phyloP scores from a whole-genome alignment of 192 early-diverging fungal genomes.

The Entomortierella beljakovae region DNA sequence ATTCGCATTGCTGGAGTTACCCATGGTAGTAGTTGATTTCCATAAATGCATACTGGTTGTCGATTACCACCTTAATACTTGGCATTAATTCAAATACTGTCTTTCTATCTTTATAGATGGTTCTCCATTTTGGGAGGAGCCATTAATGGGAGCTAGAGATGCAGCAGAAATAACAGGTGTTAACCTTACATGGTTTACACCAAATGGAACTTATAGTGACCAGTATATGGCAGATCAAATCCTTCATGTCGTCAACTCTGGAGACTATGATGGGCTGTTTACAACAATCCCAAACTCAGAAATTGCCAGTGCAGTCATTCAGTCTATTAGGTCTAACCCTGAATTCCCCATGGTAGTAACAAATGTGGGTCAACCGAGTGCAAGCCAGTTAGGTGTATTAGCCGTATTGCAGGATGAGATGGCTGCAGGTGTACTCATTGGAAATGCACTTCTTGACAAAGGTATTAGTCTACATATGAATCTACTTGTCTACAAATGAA shows the following conservation, averaged over 20 bases:
- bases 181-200: constrained; percentile 12
- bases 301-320: constrained; percentile 28
- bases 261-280: constrained; percentile 29
- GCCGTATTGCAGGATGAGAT: constrained; percentile 44
- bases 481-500: too few relatives aligned
- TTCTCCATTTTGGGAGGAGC: constrained; percentile 17
- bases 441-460: constrained; percentile 33
- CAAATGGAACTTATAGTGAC: constrained; percentile 8
- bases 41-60: background rate
- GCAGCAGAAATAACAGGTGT: constrained; percentile 18
- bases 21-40: constrained; percentile 13
- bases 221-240: constrained; percentile 21
- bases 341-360: constrained; percentile 35
- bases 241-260: background rate
- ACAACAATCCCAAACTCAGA: constrained; percentile 40
- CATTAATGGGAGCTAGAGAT: constrained; percentile 13
- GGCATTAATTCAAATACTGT: background rate
- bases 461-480: constrained; percentile 7
- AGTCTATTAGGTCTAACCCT: constrained; percentile 5
- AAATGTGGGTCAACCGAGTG: constrained; percentile 34
- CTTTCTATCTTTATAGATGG: background rate
- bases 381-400: constrained; percentile 24
- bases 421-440: constrained; percentile 23
- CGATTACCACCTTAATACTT: background rate
- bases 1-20: constrained; percentile 20